Percentiles rank a stretch among this genome's conserved stretches.
Conservation (phyloP, 768 basidiomycete genomes). For the Imleria badia region DNA sequence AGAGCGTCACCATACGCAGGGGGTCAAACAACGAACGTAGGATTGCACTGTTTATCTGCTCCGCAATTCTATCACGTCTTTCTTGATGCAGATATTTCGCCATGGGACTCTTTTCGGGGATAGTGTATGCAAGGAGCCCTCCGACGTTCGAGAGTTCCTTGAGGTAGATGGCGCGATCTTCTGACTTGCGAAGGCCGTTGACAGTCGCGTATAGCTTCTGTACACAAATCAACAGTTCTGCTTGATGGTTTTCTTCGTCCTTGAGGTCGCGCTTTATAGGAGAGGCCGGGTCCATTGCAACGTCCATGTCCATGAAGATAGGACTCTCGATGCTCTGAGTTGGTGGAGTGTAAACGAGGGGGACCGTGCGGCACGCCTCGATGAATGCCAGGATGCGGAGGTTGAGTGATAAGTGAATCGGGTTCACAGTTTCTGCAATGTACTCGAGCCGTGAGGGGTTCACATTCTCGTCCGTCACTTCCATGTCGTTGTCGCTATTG, state of each 20-base stretch:
- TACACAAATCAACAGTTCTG: slow-evolving; percentile 52
- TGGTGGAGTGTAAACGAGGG: slow-evolving; percentile 46
- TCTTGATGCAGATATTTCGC: slow-evolving; percentile 73
- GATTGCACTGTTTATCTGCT: slow-evolving; percentile 86
- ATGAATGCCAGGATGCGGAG: slow-evolving; percentile 86
- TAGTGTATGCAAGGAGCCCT: slow-evolving; percentile 79
- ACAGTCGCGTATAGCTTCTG: slow-evolving; percentile 69
- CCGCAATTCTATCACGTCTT: slow-evolving; percentile 78
- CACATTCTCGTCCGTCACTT: slow-evolving; percentile 22
- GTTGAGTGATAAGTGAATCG: slow-evolving; percentile 78
- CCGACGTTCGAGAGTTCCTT: slow-evolving; percentile 74
- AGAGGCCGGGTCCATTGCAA: not conserved
- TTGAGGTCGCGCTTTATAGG: slow-evolving; percentile 20
- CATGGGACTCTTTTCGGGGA: slow-evolving; percentile 76
- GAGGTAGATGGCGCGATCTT: slow-evolving; percentile 59
- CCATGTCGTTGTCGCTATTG: slow-evolving; percentile 9
- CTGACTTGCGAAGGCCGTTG: slow-evolving; percentile 50
- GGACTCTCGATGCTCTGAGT: slow-evolving; percentile 7
- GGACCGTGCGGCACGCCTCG: slow-evolving; percentile 76
- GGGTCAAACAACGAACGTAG: slow-evolving; percentile 53
- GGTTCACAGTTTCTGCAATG: slow-evolving; percentile 61
- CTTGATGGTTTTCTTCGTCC: slow-evolving; percentile 42
- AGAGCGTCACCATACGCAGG: not conserved
- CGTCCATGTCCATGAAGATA: slow-evolving; percentile 9
- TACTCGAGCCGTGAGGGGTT: slow-evolving; percentile 44